These are phyloP conservation scores for Harringtonia lauricola DNA, from an alignment of 2,329 filamentous ascomycete genomes.

Conservation along the genomic window DNA sequence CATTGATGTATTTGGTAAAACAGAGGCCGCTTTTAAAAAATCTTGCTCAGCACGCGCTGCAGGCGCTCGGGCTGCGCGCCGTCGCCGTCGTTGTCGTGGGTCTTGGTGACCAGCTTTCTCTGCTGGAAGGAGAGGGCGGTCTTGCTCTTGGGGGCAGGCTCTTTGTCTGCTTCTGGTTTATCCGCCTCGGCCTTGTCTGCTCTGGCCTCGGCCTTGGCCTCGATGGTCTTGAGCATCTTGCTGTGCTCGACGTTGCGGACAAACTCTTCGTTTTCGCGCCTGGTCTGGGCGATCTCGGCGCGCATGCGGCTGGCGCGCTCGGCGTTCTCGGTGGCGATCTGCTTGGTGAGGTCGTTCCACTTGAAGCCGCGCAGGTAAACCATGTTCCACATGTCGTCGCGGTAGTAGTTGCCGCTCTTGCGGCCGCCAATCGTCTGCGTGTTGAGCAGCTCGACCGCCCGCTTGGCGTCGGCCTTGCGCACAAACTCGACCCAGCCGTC, in stretches of 20 bases:
- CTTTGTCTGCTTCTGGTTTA: neutral
- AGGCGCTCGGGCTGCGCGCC: slow-evolving; percentile 43
- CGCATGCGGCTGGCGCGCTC: slow-evolving; percentile 65
- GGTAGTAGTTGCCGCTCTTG: slow-evolving; percentile 72
- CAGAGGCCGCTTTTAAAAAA: slow-evolving; percentile 35
- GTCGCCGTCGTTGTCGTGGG: slow-evolving; percentile 24
- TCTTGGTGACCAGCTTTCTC: slow-evolving; percentile 44
- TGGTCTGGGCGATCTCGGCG: slow-evolving; percentile 65
- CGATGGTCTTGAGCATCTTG: slow-evolving; percentile 70
- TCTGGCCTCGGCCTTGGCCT: slow-evolving; percentile 41
- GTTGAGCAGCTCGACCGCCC: slow-evolving; percentile 66
- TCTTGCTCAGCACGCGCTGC: slow-evolving; percentile 51
- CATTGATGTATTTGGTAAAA: too few relatives aligned
- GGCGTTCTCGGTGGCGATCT: slow-evolving; percentile 72
- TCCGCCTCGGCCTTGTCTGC: slow-evolving; percentile 12
- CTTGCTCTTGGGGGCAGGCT: too few relatives aligned
- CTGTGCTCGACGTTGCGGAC: slow-evolving; percentile 67
- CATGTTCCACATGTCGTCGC: slow-evolving; percentile 79
- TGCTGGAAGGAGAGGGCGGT: slow-evolving; percentile 52
- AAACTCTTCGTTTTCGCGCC: slow-evolving; percentile 73
- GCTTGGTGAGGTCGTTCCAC: slow-evolving; percentile 63
- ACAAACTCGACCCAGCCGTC: slow-evolving; percentile 84
- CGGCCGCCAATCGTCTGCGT: slow-evolving; percentile 71
- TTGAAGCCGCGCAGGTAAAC: slow-evolving; percentile 77
- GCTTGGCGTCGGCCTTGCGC: slow-evolving; percentile 64